A percentile compares a stretch with the other conserved stretches of the same genome.
Evolutionary conservation across 1,284 basidiomycete genomes (phyloP).

Genomic region (Puccinia triticina): DNA sequence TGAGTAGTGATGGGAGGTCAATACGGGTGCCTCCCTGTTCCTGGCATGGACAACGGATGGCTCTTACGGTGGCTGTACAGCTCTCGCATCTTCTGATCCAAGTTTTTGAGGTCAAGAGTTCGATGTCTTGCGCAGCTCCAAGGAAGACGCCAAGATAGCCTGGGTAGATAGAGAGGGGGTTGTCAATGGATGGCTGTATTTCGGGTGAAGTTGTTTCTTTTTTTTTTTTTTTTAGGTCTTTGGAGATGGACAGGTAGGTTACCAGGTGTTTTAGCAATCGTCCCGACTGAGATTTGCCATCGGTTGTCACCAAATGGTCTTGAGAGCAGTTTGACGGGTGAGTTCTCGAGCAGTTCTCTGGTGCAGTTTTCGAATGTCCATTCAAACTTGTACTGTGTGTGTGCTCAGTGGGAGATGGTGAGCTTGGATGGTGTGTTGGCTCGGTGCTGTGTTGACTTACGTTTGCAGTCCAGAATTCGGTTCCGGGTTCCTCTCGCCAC

Average conservation of each 20-base stretch:
- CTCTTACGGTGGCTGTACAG: conserved; percentile 43
- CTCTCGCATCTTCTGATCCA: conserved; percentile 49
- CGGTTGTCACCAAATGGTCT: conserved; percentile 48
- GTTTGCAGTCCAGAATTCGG: conserved; percentile 48
- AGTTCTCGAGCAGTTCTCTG: conserved; percentile 25
- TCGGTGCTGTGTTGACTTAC: conserved; percentile 7
- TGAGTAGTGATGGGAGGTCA: neutral
- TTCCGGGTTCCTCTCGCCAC: conserved; percentile 43
- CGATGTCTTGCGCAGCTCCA: conserved; percentile 49
- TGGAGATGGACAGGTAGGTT: neutral
- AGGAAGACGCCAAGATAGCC: conserved; percentile 51
- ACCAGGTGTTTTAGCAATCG: conserved; percentile 50
- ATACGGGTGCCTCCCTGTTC: too few species aligned
- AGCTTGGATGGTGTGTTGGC: neutral
- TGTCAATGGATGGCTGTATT: neutral
- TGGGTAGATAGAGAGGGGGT: neutral
- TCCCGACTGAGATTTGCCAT: conserved; percentile 52
- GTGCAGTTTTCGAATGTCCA: conserved; percentile 49
- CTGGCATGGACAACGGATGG: too few species aligned
- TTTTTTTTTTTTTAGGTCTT: neutral
- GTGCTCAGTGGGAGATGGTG: neutral
- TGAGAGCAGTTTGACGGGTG: conserved; percentile 48
- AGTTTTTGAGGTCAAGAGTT: conserved; percentile 46
- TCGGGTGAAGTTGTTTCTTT: neutral
- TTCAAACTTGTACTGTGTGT: conserved; percentile 44